phyloP scores from a whole-genome alignment of 1,284 basidiomycete genomes.

The Hemileia vastatrix region DNA sequence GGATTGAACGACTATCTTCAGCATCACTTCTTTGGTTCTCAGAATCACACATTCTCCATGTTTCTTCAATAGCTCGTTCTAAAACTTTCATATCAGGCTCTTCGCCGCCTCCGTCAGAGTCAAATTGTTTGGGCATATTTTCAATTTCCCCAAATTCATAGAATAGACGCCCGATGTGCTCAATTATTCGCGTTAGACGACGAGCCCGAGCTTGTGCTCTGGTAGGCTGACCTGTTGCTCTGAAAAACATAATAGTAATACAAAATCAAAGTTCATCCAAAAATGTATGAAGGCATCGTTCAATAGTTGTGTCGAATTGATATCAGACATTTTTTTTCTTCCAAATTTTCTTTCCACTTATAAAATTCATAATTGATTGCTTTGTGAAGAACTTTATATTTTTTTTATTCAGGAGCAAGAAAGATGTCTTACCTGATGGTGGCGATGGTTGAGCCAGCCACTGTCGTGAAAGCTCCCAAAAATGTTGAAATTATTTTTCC shows the following conservation, averaged over 20 bases:
- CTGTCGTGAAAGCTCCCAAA: slow-evolving; percentile 10
- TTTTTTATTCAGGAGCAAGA: too few relatives aligned
- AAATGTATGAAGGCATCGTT: too few relatives aligned
- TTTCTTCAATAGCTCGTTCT: slow-evolving; percentile 11
- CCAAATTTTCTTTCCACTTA: too few relatives aligned
- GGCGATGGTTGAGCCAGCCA: slow-evolving; percentile 15
- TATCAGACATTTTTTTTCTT: too few relatives aligned
- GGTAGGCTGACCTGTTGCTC: slow-evolving; percentile 17
- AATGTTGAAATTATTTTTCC: neutral
- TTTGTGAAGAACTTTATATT: too few relatives aligned
- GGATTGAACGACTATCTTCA: slow-evolving; percentile 9
- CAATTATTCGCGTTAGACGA: slow-evolving; percentile 11
- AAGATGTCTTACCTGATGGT: too few relatives aligned
- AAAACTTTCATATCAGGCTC: neutral
- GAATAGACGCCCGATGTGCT: slow-evolving; percentile 17
- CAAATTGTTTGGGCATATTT: neutral
- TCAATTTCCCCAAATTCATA: slow-evolving; percentile 1
- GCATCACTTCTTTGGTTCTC: slow-evolving; percentile 12
- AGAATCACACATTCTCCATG: slow-evolving; percentile 22
- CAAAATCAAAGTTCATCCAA: too few relatives aligned
- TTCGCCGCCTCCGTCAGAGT: neutral
- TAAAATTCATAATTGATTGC: too few relatives aligned
- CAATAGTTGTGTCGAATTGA: too few relatives aligned
- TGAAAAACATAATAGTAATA: too few relatives aligned
- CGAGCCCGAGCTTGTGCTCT: slow-evolving; percentile 13